Evolutionary conservation across 257 asterid species (phyloP).

Genomic region (Mitragyna speciosa): DNA sequence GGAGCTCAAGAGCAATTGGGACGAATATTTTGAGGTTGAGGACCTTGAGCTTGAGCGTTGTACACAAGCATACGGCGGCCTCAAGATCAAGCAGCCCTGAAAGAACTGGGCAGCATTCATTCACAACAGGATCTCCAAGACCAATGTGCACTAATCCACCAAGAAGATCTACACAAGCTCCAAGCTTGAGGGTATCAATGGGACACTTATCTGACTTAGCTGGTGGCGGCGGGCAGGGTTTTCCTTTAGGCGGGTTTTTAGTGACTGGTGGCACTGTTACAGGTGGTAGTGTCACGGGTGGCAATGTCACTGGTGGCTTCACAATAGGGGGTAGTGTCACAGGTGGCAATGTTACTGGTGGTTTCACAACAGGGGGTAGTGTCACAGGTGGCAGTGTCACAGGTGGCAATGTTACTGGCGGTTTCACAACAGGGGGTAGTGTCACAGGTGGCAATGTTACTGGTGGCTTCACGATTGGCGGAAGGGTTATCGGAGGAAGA

Average conservation of each 20-base stretch:
- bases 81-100: constrained; percentile 64
- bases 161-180: constrained; percentile 79
- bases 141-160: constrained; percentile 74
- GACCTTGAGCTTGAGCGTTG: constrained; percentile 61
- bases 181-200: constrained; percentile 64
- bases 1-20: constrained; percentile 85
- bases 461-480: constrained; percentile 19
- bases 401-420: constrained; percentile 22
- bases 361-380: constrained; percentile 17
- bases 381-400: constrained; percentile 16
- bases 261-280: constrained; percentile 21
- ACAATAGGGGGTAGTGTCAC: constrained; percentile 23
- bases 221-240: constrained; percentile 31
- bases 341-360: constrained; percentile 14
- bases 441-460: constrained; percentile 15
- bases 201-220: constrained; percentile 50
- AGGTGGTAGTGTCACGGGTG: constrained; percentile 23
- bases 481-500: constrained; percentile 19
- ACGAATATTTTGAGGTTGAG: constrained; percentile 59
- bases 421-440: constrained; percentile 20
- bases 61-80: constrained; percentile 80
- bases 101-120: constrained; percentile 76
- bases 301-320: constrained; percentile 19
- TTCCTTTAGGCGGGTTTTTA: constrained; percentile 21
- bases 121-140: constrained; percentile 63